These are phyloP conservation scores for Myxozyma geophila DNA, from an alignment of 805 yeast genomes.

Conservation along the genomic window DNA sequence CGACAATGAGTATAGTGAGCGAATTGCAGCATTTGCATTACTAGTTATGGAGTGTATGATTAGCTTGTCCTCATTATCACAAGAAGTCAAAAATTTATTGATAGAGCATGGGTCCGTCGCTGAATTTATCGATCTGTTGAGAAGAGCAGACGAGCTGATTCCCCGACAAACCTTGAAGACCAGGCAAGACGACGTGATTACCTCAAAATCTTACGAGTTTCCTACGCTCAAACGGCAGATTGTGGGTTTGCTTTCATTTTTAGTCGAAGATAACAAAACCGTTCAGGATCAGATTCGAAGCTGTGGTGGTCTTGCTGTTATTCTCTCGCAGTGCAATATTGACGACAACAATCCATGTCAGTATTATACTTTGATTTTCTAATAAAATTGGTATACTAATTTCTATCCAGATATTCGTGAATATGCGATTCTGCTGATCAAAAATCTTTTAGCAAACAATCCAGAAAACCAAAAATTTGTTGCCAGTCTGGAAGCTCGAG, in stretches of 20 bases:
- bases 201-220: constrained; percentile 45
- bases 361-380: constrained; percentile 7
- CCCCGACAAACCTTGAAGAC: constrained; percentile 28
- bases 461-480: constrained; percentile 75
- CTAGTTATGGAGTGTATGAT: constrained; percentile 18
- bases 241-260: constrained; percentile 65
- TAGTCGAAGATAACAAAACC: constrained; percentile 56
- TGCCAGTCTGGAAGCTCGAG: constrained; percentile 73
- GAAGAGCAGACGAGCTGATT: constrained; percentile 17
- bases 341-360: constrained; percentile 84
- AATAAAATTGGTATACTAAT: too few relatives aligned
- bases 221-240: constrained; percentile 70
- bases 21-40: constrained; percentile 4
- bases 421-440: constrained; percentile 76
- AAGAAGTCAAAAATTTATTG: constrained; percentile 6
- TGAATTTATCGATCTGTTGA: constrained; percentile 25
- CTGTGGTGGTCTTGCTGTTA: constrained; percentile 67
- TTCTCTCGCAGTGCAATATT: constrained; percentile 79
- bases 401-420: constrained; percentile 53
- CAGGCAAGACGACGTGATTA: neutral
- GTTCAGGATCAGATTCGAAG: constrained; percentile 73
- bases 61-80: constrained; percentile 9
- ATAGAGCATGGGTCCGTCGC: constrained; percentile 11
- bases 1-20: constrained; percentile 2
- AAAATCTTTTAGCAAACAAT: constrained; percentile 68